Evolutionary conservation across 2,329 filamentous ascomycete species (phyloP).

Genomic region (Metarhizium sp.): DNA sequence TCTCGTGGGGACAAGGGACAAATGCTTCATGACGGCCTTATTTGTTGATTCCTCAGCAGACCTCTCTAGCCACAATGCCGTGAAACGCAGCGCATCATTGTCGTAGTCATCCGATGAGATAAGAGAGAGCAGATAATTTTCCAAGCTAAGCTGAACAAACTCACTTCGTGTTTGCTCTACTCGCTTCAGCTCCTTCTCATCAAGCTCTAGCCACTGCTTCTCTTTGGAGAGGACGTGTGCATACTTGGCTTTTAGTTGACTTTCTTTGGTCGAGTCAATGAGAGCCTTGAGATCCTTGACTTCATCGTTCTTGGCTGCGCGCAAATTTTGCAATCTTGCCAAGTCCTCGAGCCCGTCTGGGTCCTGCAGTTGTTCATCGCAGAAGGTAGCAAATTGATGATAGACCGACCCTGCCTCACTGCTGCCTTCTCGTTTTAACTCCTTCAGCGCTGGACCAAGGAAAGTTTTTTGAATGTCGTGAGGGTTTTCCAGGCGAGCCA

Average conservation of each 20-base stretch:
- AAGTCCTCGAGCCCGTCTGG: constrained; percentile 78
- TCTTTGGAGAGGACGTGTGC: constrained; percentile 58
- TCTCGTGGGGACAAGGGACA: constrained; percentile 69
- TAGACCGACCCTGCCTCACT: constrained; percentile 79
- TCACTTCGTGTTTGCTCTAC: constrained; percentile 67
- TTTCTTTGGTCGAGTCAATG: constrained; percentile 38
- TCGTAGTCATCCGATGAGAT: constrained; percentile 80
- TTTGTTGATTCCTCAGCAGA: constrained; percentile 71
- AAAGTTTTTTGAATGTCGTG: constrained; percentile 84
- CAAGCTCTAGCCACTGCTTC: constrained; percentile 83
- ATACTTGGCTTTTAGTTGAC: constrained; percentile 46
- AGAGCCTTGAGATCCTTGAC: constrained; percentile 61
- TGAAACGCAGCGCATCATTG: constrained; percentile 84
- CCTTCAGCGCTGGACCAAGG: constrained; percentile 72
- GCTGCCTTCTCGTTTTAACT: constrained; percentile 59
- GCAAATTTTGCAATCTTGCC: constrained; percentile 67
- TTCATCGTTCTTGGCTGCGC: constrained; percentile 72
- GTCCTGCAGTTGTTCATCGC: constrained; percentile 87
- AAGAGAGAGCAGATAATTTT: constrained; percentile 85
- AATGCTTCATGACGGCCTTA: constrained; percentile 58
- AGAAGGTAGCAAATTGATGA: constrained; percentile 91
- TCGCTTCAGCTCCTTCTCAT: constrained; percentile 76
- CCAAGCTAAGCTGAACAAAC: constrained; percentile 79
- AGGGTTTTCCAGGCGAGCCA: constrained; percentile 83
- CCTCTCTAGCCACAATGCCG: constrained; percentile 87